A percentile compares a stretch with the other conserved stretches of the same genome.
Evolutionary conservation across 2,329 filamentous ascomycete species (phyloP).

Genomic region (Cercospora sesami): DNA sequence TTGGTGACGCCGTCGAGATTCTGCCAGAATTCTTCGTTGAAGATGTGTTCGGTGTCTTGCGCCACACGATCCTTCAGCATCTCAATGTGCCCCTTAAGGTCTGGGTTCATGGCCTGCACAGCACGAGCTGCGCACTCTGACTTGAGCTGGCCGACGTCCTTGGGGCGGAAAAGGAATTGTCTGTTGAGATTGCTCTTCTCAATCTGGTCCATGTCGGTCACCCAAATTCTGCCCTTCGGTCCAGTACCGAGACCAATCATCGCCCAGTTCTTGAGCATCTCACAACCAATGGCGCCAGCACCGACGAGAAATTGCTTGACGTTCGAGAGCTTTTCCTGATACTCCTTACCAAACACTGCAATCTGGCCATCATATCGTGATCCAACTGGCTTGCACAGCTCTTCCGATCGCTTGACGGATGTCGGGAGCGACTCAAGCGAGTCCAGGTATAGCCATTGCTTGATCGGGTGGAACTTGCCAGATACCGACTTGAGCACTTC

Average conservation of each 20-base stretch:
- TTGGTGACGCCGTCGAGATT: slow-evolving; percentile 89
- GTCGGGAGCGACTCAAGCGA: slow-evolving; percentile 91
- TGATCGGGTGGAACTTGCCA: slow-evolving; percentile 94
- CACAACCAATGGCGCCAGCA: slow-evolving; percentile 94
- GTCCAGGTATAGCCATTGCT: slow-evolving; percentile 97
- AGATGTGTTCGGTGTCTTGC: slow-evolving; percentile 86
- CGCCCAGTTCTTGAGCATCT: slow-evolving; percentile 99
- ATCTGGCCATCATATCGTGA: slow-evolving; percentile 96
- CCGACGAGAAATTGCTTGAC: slow-evolving; percentile 92
- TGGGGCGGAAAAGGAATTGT: slow-evolving; percentile 91
- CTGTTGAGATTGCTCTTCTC: slow-evolving; percentile 98
- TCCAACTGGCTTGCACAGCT: slow-evolving; percentile 80
- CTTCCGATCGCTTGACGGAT: slow-evolving; percentile 72
- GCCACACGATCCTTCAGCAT: slow-evolving; percentile 88
- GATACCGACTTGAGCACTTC: slow-evolving; percentile 96
- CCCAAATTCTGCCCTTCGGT: slow-evolving; percentile 80
- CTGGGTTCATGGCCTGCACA: slow-evolving; percentile 94
- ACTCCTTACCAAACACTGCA: slow-evolving; percentile 90
- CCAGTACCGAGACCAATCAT: slow-evolving; percentile 95
- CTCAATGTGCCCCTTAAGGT: slow-evolving; percentile 80
- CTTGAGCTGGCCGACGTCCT: slow-evolving; percentile 95
- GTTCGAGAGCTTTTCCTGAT: slow-evolving; percentile 89
- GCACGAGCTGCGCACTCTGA: slow-evolving; percentile 88
- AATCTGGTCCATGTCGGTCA: slow-evolving; percentile 98
- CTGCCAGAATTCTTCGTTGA: slow-evolving; percentile 92